A percentile compares a stretch with the other conserved stretches of the same genome.
These are phyloP conservation scores for Penicillium frequentans DNA, from an alignment of 2,329 filamentous ascomycete genomes.

Conservation along the genomic window DNA sequence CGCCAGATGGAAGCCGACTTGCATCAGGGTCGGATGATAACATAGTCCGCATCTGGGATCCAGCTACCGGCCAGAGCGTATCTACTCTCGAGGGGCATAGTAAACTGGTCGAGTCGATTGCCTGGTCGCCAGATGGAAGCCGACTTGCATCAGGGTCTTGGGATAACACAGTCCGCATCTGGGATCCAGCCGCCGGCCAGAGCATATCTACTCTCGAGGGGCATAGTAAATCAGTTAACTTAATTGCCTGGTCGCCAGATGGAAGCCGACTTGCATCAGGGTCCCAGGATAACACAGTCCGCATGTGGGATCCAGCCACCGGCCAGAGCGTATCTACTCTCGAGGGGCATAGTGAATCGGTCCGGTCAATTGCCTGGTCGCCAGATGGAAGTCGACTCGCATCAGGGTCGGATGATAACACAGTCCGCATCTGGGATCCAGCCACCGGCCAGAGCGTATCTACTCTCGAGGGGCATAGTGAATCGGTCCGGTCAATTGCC, in stretches of 20 bases:
- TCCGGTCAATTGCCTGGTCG: slow-evolving; percentile 10
- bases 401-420: not conserved
- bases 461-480: not conserved
- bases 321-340: not conserved
- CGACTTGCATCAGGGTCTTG: slow-evolving; percentile 4
- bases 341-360: not conserved
- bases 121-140: slow-evolving; percentile 7
- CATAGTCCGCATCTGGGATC: not conserved
- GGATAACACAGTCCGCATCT: too few relatives aligned
- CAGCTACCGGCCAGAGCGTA: not conserved
- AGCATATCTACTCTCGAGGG: too few relatives aligned
- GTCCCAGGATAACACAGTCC: too few relatives aligned
- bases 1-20: slow-evolving; percentile 6
- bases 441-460: not conserved
- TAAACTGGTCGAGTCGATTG: too few relatives aligned
- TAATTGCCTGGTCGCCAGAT: slow-evolving; percentile 8
- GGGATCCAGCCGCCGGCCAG: too few relatives aligned
- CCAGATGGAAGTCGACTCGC: slow-evolving; percentile 4
- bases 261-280: not conserved
- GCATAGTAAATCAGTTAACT: too few relatives aligned
- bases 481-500: too few relatives aligned
- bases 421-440: slow-evolving; percentile 6
- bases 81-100: too few relatives aligned
- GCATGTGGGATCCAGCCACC: too few relatives aligned
- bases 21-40: not conserved